Evolutionary conservation across 352 stramenopile species (phyloP).

Genomic region (Pseudoperonospora humuli): DNA sequence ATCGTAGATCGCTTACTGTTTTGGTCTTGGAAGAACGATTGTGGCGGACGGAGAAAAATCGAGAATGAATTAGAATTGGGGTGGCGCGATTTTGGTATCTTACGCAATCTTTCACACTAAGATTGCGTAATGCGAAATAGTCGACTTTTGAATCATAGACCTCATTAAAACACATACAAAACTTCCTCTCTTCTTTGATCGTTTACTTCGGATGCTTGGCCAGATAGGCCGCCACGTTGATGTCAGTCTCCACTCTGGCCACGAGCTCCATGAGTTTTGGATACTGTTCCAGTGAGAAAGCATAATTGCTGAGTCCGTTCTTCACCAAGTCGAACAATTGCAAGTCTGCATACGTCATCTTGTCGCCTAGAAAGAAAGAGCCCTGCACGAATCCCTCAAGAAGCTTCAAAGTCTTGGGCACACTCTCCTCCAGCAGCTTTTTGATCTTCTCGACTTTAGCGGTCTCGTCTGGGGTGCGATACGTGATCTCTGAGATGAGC

Average conservation of each 20-base stretch:
- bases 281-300: slow-evolving; percentile 29
- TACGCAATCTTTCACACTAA: no score
- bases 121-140: no score
- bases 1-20: no score
- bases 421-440: slow-evolving; percentile 28
- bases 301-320: slow-evolving; percentile 33
- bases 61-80: slow-evolving; percentile 8
- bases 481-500: slow-evolving; percentile 25
- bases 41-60: slow-evolving; percentile 6
- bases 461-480: slow-evolving; percentile 18
- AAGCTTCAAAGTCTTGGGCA: slow-evolving; percentile 1
- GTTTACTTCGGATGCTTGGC: not conserved
- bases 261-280: slow-evolving; percentile 39
- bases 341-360: slow-evolving; percentile 42
- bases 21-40: not conserved
- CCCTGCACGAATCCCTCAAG: slow-evolving; percentile 34
- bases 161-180: no score
- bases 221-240: not conserved
- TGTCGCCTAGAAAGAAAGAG: slow-evolving; percentile 47
- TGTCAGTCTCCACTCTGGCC: not conserved
- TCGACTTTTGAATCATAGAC: no score
- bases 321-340: slow-evolving; percentile 41
- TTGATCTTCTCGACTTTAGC: slow-evolving; percentile 39
- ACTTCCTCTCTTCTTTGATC: no score
- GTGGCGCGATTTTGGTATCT: no score